These are phyloP conservation scores for Tolypocladium ovalisporum DNA, from an alignment of 2,329 filamentous ascomycete species.

Conservation along the genomic window DNA sequence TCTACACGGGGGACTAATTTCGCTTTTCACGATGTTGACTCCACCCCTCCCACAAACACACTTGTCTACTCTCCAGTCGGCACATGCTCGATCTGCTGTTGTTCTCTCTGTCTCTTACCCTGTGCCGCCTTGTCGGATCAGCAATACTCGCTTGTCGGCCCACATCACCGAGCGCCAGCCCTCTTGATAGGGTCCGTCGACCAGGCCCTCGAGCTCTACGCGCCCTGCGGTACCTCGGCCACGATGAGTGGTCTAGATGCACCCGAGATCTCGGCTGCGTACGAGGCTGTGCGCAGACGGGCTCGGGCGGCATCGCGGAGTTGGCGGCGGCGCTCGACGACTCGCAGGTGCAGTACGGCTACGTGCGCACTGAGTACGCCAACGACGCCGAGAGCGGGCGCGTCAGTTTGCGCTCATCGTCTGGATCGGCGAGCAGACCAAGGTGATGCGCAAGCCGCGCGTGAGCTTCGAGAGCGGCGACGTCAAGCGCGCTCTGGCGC, in stretches of 20 bases:
- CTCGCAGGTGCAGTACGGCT: conserved; percentile 53
- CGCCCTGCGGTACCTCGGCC: neutral
- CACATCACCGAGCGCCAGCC: neutral
- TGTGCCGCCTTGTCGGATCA: neutral
- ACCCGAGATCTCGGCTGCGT: conserved; percentile 51
- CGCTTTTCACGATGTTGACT: neutral
- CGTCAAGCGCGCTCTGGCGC: conserved; percentile 52
- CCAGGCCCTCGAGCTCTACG: neutral
- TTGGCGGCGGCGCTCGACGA: conserved; percentile 46
- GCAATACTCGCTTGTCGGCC: neutral
- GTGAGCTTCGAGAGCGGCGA: conserved; percentile 56
- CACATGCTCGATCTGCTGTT: neutral
- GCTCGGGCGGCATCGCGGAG: conserved; percentile 49
- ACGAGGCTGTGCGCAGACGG: conserved; percentile 55
- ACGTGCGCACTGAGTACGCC: conserved; percentile 56
- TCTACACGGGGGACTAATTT: neutral
- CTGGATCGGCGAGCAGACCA: conserved; percentile 56
- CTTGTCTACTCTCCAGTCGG: neutral
- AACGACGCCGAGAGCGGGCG: conserved; percentile 60
- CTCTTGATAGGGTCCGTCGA: neutral
- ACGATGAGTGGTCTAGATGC: conserved; percentile 45
- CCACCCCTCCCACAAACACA: neutral
- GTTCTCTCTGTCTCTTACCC: neutral
- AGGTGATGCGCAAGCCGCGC: conserved; percentile 59
- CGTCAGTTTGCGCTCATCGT: conserved; percentile 56